These are phyloP conservation scores for Saccharomyces kudriavzevii DNA, from an alignment of 805 yeast species.

Conservation along the genomic window DNA sequence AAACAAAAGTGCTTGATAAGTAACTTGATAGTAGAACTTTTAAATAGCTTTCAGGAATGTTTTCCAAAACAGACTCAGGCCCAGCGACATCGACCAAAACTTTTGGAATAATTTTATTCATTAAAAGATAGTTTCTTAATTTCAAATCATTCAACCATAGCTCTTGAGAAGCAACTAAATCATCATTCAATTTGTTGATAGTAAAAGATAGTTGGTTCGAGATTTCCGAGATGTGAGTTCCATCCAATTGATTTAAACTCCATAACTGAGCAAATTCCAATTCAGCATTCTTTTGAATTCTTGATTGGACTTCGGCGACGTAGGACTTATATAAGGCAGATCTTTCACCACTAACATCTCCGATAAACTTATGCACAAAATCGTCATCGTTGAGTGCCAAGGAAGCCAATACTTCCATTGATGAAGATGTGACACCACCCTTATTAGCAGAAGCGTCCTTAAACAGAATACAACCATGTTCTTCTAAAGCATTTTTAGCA, in stretches of 20 bases:
- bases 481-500: constrained; percentile 79
- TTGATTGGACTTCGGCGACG: constrained; percentile 73
- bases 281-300: constrained; percentile 69
- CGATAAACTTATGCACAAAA: constrained; percentile 66
- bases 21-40: constrained; percentile 83
- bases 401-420: constrained; percentile 90
- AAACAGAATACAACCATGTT: constrained; percentile 78
- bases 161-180: constrained; percentile 70
- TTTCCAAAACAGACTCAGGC: constrained; percentile 54
- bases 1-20: constrained; percentile 77
- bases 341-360: constrained; percentile 39
- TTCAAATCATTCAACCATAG: constrained; percentile 74
- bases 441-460: constrained; percentile 96
- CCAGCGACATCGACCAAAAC: constrained; percentile 59
- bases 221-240: constrained; percentile 52
- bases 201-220: constrained; percentile 80
- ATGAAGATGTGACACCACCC: constrained; percentile 97
- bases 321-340: constrained; percentile 78
- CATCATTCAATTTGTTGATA: constrained; percentile 79
- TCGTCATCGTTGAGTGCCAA: constrained; percentile 80
- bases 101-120: constrained; percentile 70
- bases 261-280: constrained; percentile 83
- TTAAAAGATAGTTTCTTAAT: constrained; percentile 64
- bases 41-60: constrained; percentile 83
- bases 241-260: constrained; percentile 60